Percentiles rank a stretch among this genome's conserved stretches.
Evolutionary conservation across 1,139 yeast species (phyloP).

Genomic region (Hyphopichia pseudoburtonii): DNA sequence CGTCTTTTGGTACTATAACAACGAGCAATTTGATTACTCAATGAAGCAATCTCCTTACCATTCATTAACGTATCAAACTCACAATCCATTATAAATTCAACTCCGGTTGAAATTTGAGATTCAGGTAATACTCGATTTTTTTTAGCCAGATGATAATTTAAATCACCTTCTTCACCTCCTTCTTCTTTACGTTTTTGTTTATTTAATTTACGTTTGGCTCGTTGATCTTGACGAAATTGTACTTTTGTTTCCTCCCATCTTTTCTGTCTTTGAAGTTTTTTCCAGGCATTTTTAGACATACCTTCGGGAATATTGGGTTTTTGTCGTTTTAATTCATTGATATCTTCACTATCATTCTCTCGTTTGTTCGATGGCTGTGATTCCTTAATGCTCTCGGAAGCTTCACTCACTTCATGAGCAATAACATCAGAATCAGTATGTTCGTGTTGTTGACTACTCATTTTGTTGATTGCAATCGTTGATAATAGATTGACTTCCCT

Average conservation of each 20-base stretch:
- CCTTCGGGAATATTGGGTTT: constrained; percentile 64
- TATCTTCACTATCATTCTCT: not conserved
- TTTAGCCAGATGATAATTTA: constrained; percentile 26
- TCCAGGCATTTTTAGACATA: constrained; percentile 83
- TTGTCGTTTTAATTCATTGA: constrained; percentile 10
- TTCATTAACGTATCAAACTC: constrained; percentile 88
- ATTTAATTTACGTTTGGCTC: constrained; percentile 53
- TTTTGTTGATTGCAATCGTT: no score
- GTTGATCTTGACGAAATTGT: constrained; percentile 49
- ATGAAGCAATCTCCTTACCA: constrained; percentile 71
- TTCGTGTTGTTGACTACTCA: no score
- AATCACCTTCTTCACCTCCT: constrained; percentile 13
- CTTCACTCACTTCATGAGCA: not conserved
- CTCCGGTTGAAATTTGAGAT: constrained; percentile 46
- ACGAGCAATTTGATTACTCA: constrained; percentile 79
- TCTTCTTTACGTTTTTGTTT: constrained; percentile 31
- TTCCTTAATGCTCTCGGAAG: not conserved
- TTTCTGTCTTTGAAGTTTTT: constrained; percentile 59
- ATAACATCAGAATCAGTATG: not conserved
- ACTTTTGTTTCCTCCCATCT: constrained; percentile 67
- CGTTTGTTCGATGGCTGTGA: not conserved
- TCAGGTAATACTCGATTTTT: constrained; percentile 34
- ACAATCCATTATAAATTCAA: constrained; percentile 74
- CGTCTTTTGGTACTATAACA: constrained; percentile 76
- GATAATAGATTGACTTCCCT: no score